Base-by-base conservation (phyloP, 306 rosid genomes). In the Lathyrus aphaca region DNA sequence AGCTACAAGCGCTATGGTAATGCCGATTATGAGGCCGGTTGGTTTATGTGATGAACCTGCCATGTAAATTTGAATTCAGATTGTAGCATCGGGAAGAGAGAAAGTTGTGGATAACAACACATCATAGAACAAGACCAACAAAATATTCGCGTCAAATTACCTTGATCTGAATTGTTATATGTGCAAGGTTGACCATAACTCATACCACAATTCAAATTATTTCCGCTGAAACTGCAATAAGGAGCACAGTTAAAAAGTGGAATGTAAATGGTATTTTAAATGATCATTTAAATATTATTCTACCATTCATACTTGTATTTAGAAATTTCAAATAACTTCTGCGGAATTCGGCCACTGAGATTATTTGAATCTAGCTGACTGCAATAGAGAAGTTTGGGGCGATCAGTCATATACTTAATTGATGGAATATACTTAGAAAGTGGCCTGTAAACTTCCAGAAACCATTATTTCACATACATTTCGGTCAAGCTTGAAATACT, bases 201-300 rank as follows among this genome's bases (percentile, higher is more conserved):
- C 72, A 43, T 32, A 43, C 90, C 95, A 80, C 99, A 94, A 17
- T 82, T 73, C 80, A 94, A 85, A 25, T 68, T 77, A 82, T 91
- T 95, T 82, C 96, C 99, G 14, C 92, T 83, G 76, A 91, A 95
- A 83, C 99, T 95, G 89, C 82, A 85, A 77, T 21, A 66, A 70
- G 27, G 49, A 82, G 72, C 76, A 72, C 37, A 56, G 11, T 58
- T 30, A 66, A 64, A 69, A 65, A 46, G 35, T 17, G 43, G 29
- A 19, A 60, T 49, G 48, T 56, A 11, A 35, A 40, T 25, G 29
- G 64, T 48, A 37, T 16, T 66, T 42, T 57, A 64, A 64, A 67
- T 32, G 14, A 40, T 50, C 57, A 14, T 8, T 59, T 6, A 39
- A 74, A 68, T 44, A 68, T 72, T 50, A 76, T 42, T 76, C 73